Evolutionary conservation across 352 stramenopile genomes (phyloP).

Genomic region (Phytophthora brassicae): DNA sequence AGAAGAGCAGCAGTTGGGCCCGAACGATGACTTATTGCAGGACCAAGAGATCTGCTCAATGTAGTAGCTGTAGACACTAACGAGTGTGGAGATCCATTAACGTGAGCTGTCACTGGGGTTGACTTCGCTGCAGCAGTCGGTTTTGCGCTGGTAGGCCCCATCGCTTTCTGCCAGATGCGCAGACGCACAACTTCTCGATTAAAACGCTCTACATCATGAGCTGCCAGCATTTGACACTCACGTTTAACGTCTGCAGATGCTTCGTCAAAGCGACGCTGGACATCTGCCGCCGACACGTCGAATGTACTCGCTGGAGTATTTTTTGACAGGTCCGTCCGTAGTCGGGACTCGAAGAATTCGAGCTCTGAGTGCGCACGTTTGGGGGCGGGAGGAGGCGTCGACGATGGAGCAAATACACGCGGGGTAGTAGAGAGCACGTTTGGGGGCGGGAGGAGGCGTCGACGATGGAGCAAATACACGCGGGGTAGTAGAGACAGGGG

Average conservation of each 20-base stretch:
- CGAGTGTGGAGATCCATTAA: neutral
- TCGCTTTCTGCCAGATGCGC: constrained; percentile 66
- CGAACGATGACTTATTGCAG: neutral
- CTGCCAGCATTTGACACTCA: constrained; percentile 48
- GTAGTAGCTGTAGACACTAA: neutral
- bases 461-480: constrained; percentile 40
- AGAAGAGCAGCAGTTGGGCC: constrained; percentile 20
- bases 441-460: constrained; percentile 40
- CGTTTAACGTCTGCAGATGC: constrained; percentile 33
- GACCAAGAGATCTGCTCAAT: neutral
- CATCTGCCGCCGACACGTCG: constrained; percentile 19
- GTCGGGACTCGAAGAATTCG: constrained; percentile 47
- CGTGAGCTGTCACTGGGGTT: neutral
- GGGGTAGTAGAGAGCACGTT: constrained; percentile 20
- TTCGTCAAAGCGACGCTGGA: constrained; percentile 34
- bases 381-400: constrained; percentile 40
- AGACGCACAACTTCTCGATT: constrained; percentile 60
- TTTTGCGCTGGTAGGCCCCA: constrained; percentile 9
- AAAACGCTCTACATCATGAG: constrained; percentile 55
- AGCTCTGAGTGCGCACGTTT: constrained; percentile 34
- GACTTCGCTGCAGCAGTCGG: neutral
- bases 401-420: constrained; percentile 39
- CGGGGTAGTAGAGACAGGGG: constrained; percentile 1
- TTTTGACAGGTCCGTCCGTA: constrained; percentile 14
- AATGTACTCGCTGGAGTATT: constrained; percentile 4